Evolutionary conservation across 495 filamentous ascomycete genomes (phyloP).

Genomic region (Geoglossum glabrum): DNA sequence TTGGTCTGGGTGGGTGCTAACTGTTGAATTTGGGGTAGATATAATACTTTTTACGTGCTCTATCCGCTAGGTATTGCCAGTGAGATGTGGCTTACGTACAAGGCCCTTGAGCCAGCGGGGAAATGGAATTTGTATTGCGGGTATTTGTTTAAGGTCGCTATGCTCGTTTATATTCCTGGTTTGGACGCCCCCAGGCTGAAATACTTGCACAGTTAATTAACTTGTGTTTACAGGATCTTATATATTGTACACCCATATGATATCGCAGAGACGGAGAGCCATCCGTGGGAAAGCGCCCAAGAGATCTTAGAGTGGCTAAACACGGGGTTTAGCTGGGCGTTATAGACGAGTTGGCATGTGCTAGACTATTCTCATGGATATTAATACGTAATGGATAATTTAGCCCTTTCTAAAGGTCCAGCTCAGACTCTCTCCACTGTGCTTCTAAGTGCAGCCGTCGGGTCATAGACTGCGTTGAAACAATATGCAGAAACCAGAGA

Average conservation of each 20-base stretch:
- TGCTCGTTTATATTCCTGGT: conserved; percentile 70
- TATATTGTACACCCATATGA: conserved; percentile 85
- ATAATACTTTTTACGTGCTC: conserved; percentile 80
- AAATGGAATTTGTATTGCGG: conserved; percentile 28
- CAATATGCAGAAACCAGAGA: too few relatives aligned
- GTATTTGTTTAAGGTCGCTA: conserved; percentile 37
- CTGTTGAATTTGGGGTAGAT: conserved; percentile 22
- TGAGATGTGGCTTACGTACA: conserved; percentile 60
- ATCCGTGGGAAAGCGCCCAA: conserved; percentile 29
- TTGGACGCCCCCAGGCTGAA: conserved; percentile 15
- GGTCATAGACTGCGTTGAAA: too few relatives aligned
- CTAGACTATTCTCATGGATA: too few relatives aligned
- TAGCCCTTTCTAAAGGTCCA: too few relatives aligned
- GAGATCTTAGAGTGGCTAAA: background rate
- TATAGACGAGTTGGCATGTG: background rate
- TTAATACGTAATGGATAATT: too few relatives aligned
- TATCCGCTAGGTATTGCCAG: conserved; percentile 81
- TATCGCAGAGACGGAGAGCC: conserved; percentile 64
- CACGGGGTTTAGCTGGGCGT: background rate
- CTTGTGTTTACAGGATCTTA: conserved; percentile 43
- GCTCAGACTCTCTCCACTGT: too few relatives aligned
- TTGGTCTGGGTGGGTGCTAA: background rate
- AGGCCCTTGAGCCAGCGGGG: conserved; percentile 38
- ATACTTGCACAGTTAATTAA: background rate
- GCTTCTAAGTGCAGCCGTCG: too few relatives aligned